These are phyloP conservation scores for Cercophora sp. DNA, from an alignment of 495 filamentous ascomycete genomes.

Conservation along the genomic window DNA sequence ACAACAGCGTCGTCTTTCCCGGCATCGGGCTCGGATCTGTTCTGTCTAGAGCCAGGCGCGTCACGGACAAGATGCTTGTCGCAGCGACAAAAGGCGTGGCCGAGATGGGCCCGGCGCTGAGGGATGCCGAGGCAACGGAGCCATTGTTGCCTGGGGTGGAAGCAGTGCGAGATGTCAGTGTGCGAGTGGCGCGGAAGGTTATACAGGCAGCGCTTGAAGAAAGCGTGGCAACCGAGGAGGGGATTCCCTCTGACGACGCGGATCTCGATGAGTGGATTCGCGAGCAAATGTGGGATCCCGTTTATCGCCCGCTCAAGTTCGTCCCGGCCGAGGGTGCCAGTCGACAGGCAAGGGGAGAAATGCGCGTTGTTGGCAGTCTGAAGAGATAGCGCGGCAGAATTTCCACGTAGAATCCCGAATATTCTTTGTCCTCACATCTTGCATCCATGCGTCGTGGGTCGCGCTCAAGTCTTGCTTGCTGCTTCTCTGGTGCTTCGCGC, in stretches of 20 bases:
- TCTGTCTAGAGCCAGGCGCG: conserved; percentile 55
- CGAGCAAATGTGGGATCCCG: conserved; percentile 87
- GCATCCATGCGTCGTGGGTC: too few species aligned
- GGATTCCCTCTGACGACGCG: conserved; percentile 54
- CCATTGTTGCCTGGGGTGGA: conserved; percentile 73
- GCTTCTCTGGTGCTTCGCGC: too few species aligned
- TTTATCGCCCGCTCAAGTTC: conserved; percentile 60
- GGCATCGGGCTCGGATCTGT: conserved; percentile 81
- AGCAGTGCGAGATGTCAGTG: conserved; percentile 69
- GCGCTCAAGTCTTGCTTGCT: too few species aligned
- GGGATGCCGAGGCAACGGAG: conserved; percentile 29
- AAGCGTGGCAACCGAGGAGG: conserved; percentile 56
- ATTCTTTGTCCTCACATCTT: too few species aligned
- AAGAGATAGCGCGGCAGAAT: too few species aligned
- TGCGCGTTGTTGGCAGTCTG: conserved; percentile 48
- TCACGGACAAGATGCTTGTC: conserved; percentile 79
- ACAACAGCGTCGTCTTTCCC: conserved; percentile 84
- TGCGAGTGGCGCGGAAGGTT: conserved; percentile 75
- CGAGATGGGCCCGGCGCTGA: conserved; percentile 61
- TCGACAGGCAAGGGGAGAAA: conserved; percentile 55
- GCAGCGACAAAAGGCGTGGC: conserved; percentile 73
- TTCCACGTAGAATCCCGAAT: too few species aligned
- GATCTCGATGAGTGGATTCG: conserved; percentile 76
- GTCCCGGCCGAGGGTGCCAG: conserved; percentile 49
- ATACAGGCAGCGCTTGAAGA: conserved; percentile 68